Evolutionary conservation across 331 rosid species (phyloP), one percentile per base, ranked within the genome.

Genomic region (Acacia concinna): DNA sequence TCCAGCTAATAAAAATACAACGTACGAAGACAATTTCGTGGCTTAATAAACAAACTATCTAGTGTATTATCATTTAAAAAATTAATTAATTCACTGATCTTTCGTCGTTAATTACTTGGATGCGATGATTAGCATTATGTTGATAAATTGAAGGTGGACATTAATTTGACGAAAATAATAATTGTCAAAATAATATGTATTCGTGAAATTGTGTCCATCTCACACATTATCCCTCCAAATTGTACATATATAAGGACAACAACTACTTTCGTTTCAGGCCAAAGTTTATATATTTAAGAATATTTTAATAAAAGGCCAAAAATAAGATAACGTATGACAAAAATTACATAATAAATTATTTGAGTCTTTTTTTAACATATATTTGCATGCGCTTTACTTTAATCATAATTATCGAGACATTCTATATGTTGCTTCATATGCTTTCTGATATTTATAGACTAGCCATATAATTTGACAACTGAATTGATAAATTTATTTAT

Each of bases 211-310:
- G 13, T 35, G 28, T 66, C 1, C 34, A 21, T 13, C 52, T 8
- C 51, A 68, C 73, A 38, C n/a, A n/a, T n/a, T 56, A 9, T 68
- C 52, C n/a, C 73, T 68, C 51, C 52, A 68, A 13, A 21, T n/a
- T 23, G 41, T n/a, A n/a, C 20, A 28, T 14, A 43, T 13, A 35
- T 18, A 18, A 4, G 13, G 23, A 63, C 44, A 64, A 64, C 9
- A 17, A 18, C 27, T 17, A 34, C 68, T 17, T 63, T 31, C 35
- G 17, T 64, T 32, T 64, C 13, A 17, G 28, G 23, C 32, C 31
- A 21, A 67, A 67, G 4, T 21, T 35, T 66, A 37, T 9, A n/a
- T 11, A n/a, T 9, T 37, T n/a, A 10, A 67, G 25, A 20, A 34
- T 35, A 66, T 14, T 15, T 6, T 32, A 32, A 32, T 30, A 13